Percentiles rank a stretch among this genome's conserved stretches.
Evolutionary conservation across 176 grass and related monocot genomes (phyloP).

Genomic region (Triticum timopheevii): DNA sequence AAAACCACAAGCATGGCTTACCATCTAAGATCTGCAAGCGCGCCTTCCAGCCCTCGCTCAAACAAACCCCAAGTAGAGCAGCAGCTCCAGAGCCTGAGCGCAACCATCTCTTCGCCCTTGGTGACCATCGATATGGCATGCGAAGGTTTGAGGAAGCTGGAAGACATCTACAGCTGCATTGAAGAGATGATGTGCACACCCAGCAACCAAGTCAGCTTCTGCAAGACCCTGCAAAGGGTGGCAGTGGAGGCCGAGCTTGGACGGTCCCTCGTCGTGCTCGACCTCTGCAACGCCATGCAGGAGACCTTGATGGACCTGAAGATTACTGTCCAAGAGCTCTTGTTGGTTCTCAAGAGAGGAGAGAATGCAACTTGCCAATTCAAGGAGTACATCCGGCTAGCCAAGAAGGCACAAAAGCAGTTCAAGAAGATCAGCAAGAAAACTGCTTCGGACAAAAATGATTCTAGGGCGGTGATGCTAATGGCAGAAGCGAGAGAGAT

Average conservation of each 20-base stretch:
- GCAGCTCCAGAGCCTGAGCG: slow-evolving; percentile 32
- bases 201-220: slow-evolving; percentile 43
- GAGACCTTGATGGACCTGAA: slow-evolving; percentile 42
- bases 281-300: slow-evolving; percentile 38
- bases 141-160: slow-evolving; percentile 33
- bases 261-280: slow-evolving; percentile 39
- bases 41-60: slow-evolving; percentile 44
- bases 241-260: slow-evolving; percentile 50
- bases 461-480: slow-evolving; percentile 21
- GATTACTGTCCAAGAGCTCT: slow-evolving; percentile 29
- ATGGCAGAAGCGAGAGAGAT: slow-evolving; percentile 35
- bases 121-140: slow-evolving; percentile 14
- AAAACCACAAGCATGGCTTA: slow-evolving; percentile 35
- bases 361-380: neutral
- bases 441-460: slow-evolving; percentile 11
- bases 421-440: slow-evolving; percentile 44
- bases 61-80: slow-evolving; percentile 15
- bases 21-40: slow-evolving; percentile 48
- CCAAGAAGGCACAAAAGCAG: slow-evolving; percentile 35
- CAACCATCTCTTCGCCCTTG: slow-evolving; percentile 13
- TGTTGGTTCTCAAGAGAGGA: slow-evolving; percentile 31
- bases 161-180: slow-evolving; percentile 26
- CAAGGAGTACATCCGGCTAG: slow-evolving; percentile 23
- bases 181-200: slow-evolving; percentile 34
- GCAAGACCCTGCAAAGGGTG: slow-evolving; percentile 30